Evolutionary conservation across 129 eudicot species (phyloP).

Genomic region (Cynara cardunculus): DNA sequence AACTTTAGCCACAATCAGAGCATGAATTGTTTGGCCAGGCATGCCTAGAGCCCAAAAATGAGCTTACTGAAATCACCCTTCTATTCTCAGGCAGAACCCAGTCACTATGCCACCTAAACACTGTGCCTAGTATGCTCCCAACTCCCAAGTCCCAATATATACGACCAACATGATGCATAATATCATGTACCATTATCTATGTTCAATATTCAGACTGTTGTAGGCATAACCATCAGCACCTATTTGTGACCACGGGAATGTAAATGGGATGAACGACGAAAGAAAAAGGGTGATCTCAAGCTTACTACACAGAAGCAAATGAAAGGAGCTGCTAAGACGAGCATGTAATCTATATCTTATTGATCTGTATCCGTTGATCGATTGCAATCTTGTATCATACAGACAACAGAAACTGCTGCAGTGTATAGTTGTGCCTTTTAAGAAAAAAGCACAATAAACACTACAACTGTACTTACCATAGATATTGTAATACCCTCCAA

Average conservation of each 20-base stretch:
- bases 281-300: not conserved
- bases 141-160: not conserved
- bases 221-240: not conserved
- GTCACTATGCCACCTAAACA: not conserved
- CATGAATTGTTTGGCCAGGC: not conserved
- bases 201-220: not conserved
- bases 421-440: not conserved
- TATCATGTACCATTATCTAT: not conserved
- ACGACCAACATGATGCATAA: not conserved
- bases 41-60: not conserved
- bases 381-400: slow-evolving; percentile 11
- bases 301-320: not conserved
- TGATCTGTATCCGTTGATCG: not conserved
- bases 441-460: not conserved
- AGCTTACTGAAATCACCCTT: not conserved
- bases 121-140: not conserved
- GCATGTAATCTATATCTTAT: slow-evolving; percentile 6
- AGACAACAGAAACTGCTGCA: slow-evolving; percentile 6
- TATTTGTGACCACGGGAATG: not conserved
- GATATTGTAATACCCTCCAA: slow-evolving; percentile 88
- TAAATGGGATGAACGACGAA: not conserved
- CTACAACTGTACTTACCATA: slow-evolving; percentile 45
- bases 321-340: not conserved
- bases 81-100: not conserved
- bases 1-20: not conserved